phyloP scores from a whole-genome alignment of 352 stramenopile genomes.

The Pythium rishiriense region DNA sequence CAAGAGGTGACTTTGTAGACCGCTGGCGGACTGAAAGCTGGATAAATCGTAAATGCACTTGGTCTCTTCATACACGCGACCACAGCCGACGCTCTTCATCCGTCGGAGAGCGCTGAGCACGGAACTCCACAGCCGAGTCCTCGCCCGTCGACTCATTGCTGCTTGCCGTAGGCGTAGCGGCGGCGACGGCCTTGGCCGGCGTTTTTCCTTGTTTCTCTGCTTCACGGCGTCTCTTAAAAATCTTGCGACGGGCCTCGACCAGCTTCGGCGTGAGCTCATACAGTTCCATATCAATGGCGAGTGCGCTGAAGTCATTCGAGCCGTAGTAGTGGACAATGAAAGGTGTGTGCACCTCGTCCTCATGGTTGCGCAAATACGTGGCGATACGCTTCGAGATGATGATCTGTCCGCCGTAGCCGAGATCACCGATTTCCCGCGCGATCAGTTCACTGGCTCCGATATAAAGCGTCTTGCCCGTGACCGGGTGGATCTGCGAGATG shows the following conservation, averaged over 20 bases:
- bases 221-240: conserved; percentile 47
- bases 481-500: conserved; percentile 53
- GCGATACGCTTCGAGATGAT: conserved; percentile 65
- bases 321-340: conserved; percentile 58
- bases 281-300: conserved; percentile 61
- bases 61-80: conserved; percentile 18
- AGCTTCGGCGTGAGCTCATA: conserved; percentile 62
- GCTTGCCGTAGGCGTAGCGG: conserved; percentile 19
- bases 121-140: conserved; percentile 44
- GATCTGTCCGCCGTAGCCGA: conserved; percentile 70
- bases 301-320: conserved; percentile 41
- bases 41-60: conserved; percentile 10
- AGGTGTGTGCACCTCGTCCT: conserved; percentile 39
- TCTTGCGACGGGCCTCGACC: conserved; percentile 49
- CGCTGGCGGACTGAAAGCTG: not conserved
- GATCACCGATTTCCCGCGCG: conserved; percentile 58
- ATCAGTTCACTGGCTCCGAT: conserved; percentile 69
- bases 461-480: conserved; percentile 69
- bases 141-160: conserved; percentile 40
- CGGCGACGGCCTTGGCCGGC: conserved; percentile 23
- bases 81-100: conserved; percentile 33
- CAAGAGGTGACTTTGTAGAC: conserved; percentile 6
- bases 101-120: conserved; percentile 39
- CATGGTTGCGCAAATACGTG: conserved; percentile 43
- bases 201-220: conserved; percentile 28